Conservation (phyloP, 129 eudicot genomes). For the Helianthus tuberosus region DNA sequence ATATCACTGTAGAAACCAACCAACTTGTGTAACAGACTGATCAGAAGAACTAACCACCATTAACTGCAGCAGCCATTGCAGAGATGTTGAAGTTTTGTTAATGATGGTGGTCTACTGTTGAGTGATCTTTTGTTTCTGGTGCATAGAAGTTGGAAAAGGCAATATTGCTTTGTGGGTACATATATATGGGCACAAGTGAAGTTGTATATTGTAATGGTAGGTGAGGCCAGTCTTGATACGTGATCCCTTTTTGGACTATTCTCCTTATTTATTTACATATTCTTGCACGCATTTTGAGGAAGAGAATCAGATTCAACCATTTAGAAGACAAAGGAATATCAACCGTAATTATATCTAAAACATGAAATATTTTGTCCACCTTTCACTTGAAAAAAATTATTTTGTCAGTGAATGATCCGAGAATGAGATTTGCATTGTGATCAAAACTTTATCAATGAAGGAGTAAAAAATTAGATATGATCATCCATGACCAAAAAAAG, state of each 20-base stretch:
- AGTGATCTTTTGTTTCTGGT: slow-evolving; percentile 54
- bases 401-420: too few species aligned
- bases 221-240: slow-evolving; percentile 25
- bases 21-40: too few species aligned
- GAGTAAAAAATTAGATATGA: too few species aligned
- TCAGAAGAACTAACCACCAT: slow-evolving; percentile 33
- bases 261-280: neutral
- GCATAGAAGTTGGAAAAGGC: slow-evolving; percentile 42
- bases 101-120: slow-evolving; percentile 72
- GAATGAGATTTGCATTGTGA: too few species aligned
- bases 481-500: too few species aligned
- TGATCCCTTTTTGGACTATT: slow-evolving; percentile 24
- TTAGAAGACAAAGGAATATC: too few species aligned
- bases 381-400: too few species aligned
- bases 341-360: too few species aligned
- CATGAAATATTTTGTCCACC: too few species aligned
- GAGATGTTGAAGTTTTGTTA: slow-evolving; percentile 43
- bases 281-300: neutral
- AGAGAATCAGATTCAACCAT: too few species aligned
- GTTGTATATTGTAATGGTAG: slow-evolving; percentile 8
- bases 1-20: too few species aligned
- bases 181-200: slow-evolving; percentile 7
- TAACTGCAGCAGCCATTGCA: slow-evolving; percentile 47
- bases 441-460: too few species aligned
- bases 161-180: neutral